Conservation (phyloP, 768 basidiomycete species). For the Cantharellus anzutake region DNA sequence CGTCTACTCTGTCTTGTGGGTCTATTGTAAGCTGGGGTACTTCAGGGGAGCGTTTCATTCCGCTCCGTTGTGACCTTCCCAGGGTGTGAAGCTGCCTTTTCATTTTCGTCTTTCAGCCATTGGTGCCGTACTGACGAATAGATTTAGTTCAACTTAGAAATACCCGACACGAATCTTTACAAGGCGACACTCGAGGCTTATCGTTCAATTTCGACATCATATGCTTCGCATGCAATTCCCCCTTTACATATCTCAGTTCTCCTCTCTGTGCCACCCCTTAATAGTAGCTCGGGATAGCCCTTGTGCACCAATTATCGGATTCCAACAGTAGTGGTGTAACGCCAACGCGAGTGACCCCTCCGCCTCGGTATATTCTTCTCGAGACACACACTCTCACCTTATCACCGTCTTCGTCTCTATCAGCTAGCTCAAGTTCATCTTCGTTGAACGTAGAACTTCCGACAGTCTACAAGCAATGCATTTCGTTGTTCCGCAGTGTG, state of each 20-base stretch:
- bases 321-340: neutral
- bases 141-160: constrained; percentile 69
- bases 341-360: constrained; percentile 32
- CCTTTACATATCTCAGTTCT: constrained; percentile 52
- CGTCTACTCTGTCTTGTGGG: too few relatives aligned
- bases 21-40: too few relatives aligned
- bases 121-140: too few relatives aligned
- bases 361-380: constrained; percentile 47
- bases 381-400: constrained; percentile 23
- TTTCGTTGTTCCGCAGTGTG: constrained; percentile 60
- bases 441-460: constrained; percentile 38
- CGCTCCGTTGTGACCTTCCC: neutral
- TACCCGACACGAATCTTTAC: constrained; percentile 48
- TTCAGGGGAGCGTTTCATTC: too few relatives aligned
- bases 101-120: neutral
- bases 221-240: constrained; percentile 17
- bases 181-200: constrained; percentile 43
- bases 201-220: constrained; percentile 32
- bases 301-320: constrained; percentile 28
- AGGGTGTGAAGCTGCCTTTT: neutral
- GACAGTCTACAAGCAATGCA: constrained; percentile 71
- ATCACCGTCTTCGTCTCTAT: constrained; percentile 8
- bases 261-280: constrained; percentile 32
- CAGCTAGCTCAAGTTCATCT: constrained; percentile 3
- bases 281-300: constrained; percentile 26